Conservation (phyloP, 805 yeast genomes). For the Yarrowia sp. region DNA sequence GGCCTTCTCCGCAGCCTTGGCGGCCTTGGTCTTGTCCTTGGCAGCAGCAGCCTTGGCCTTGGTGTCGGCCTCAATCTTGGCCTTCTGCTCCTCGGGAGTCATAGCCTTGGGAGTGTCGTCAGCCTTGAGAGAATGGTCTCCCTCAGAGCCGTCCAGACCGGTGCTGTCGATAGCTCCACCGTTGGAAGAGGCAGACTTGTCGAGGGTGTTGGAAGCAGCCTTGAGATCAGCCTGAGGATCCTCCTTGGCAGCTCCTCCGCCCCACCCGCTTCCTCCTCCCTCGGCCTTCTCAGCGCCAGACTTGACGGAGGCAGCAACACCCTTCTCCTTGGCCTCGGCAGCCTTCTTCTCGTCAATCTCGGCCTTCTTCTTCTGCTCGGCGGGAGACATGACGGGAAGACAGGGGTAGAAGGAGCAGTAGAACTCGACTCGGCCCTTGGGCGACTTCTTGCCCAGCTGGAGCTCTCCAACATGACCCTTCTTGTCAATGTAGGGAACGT, state of each 20-base stretch:
- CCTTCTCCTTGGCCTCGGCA: constrained; percentile 47
- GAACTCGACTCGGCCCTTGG: constrained; percentile 81
- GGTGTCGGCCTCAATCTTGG: constrained; percentile 45
- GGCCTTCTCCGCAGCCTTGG: constrained; percentile 52
- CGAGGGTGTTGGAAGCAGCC: constrained; percentile 37
- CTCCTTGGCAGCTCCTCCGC: constrained; percentile 19
- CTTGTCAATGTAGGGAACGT: constrained; percentile 45
- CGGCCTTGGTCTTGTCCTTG: constrained; percentile 49
- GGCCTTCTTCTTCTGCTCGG: constrained; percentile 61
- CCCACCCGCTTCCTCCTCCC: constrained; percentile 30
- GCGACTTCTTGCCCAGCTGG: constrained; percentile 73
- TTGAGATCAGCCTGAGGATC: constrained; percentile 41
- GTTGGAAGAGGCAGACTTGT: neutral
- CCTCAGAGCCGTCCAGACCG: constrained; percentile 22
- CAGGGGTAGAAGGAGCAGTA: constrained; percentile 83
- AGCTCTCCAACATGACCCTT: constrained; percentile 64
- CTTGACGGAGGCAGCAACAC: constrained; percentile 36
- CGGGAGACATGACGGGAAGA: constrained; percentile 75
- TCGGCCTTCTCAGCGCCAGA: constrained; percentile 39
- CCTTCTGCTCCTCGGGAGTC: constrained; percentile 49
- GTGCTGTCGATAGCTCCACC: constrained; percentile 7
- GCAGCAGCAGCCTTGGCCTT: constrained; percentile 46
- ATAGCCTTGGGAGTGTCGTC: constrained; percentile 8
- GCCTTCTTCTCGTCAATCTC: constrained; percentile 50
- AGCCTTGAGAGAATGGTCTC: neutral